phyloP scores from a whole-genome alignment of 2,329 filamentous ascomycete genomes.

The Colletotrichum acutatum region DNA sequence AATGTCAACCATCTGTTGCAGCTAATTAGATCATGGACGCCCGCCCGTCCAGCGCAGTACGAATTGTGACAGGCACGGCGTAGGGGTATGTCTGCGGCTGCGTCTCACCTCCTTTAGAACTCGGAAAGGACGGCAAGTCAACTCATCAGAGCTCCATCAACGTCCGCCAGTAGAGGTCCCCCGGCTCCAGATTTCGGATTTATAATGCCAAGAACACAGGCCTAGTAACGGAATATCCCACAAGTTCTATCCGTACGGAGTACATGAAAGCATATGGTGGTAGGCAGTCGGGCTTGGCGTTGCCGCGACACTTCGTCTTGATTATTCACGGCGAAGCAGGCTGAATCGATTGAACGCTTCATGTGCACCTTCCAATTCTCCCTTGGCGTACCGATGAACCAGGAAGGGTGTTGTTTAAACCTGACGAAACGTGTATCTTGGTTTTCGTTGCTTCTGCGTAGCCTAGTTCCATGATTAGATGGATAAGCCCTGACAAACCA shows the following conservation, averaged over 20 bases:
- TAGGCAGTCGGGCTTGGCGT: slow-evolving; percentile 4
- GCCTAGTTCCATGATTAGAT: slow-evolving; percentile 4
- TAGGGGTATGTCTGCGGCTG: slow-evolving; percentile 13
- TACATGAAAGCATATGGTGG: neutral
- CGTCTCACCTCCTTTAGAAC: neutral
- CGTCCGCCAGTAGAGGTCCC: neutral
- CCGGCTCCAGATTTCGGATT: slow-evolving; percentile 11
- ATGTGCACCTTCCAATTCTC: neutral
- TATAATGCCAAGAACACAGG: neutral
- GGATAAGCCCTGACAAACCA: slow-evolving; percentile 30
- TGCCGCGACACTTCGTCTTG: neutral
- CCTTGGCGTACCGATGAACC: slow-evolving; percentile 9
- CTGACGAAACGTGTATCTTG: slow-evolving; percentile 20
- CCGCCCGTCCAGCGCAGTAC: neutral
- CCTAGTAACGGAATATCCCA: neutral
- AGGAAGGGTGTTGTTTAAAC: slow-evolving; percentile 10
- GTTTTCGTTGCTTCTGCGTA: neutral
- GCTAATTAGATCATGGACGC: neutral
- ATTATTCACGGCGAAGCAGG: neutral
- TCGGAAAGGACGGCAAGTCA: slow-evolving; percentile 17
- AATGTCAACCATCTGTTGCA: neutral
- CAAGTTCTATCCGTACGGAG: neutral
- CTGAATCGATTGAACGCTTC: neutral
- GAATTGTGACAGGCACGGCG: slow-evolving; percentile 14
- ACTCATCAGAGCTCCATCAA: neutral